These are phyloP conservation scores for Cercospora sesami DNA, from an alignment of 2,329 filamentous ascomycete genomes.

Conservation along the genomic window DNA sequence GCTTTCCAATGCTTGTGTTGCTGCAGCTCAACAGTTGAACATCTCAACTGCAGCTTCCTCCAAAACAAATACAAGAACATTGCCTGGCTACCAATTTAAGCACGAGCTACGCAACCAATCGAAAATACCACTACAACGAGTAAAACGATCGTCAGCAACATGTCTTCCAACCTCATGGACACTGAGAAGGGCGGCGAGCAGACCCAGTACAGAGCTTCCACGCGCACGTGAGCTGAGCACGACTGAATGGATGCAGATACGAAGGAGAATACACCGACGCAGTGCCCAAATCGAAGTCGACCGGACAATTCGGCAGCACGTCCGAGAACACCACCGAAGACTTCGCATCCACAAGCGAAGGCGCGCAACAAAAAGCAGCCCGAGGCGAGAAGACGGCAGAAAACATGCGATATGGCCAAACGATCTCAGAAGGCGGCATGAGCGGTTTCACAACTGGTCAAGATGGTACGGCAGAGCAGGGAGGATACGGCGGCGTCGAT, in stretches of 20 bases:
- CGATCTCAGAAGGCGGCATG: constrained; percentile 57
- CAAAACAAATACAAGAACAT: not conserved
- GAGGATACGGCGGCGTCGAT: constrained; percentile 36
- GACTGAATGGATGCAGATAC: constrained; percentile 50
- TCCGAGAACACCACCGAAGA: constrained; percentile 37
- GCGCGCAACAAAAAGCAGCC: constrained; percentile 39
- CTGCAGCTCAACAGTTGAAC: constrained; percentile 16
- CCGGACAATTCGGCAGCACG: constrained; percentile 54
- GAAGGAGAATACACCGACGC: constrained; percentile 57
- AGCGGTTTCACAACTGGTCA: constrained; percentile 53
- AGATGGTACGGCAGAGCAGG: constrained; percentile 42
- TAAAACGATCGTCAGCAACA: constrained; percentile 29
- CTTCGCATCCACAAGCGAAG: constrained; percentile 32
- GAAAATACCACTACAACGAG: not conserved
- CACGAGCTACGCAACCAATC: not conserved
- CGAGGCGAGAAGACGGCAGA: constrained; percentile 51
- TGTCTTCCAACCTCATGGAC: constrained; percentile 59
- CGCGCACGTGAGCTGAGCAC: not conserved
- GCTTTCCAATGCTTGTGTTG: constrained; percentile 13
- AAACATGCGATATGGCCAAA: constrained; percentile 58
- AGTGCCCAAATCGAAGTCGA: constrained; percentile 53
- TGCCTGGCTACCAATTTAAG: not conserved
- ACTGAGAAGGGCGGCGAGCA: constrained; percentile 61
- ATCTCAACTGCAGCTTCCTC: constrained; percentile 9
- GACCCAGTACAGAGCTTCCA: constrained; percentile 49